Base-by-base conservation (phyloP, 2,329 filamentous ascomycete genomes). In the Colletotrichum sp. region DNA sequence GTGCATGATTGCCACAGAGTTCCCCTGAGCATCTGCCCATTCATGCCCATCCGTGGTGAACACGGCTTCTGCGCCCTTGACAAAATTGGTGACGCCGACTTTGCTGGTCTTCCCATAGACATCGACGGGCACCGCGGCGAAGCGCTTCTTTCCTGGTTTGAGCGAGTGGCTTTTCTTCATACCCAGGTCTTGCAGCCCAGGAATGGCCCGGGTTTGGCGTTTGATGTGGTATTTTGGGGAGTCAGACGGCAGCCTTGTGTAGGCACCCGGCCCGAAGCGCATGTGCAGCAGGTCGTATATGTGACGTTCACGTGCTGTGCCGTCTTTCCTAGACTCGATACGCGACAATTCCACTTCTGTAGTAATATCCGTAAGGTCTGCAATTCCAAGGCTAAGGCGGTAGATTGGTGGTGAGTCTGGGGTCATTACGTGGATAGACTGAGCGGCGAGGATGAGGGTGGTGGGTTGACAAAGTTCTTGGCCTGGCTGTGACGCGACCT, bases 221-320 rank as follows among this genome's bases (percentile, higher is more conserved):
- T 65, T 16, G 18, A 71, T 71, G 8, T 32, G 64, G 30, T 65
- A 71, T 16, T 30, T 60, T 12, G 60, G 68, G 36, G 60, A 71
- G 43, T 71, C 68, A 8, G 68, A 71, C 28, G 60, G 68, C n/a
- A 71, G 58, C n/a, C n/a, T 55, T 43, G 34, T 43, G n/a, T 52
- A 65, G 12, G 60, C 68, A 16, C 68, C 68, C 2, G 43, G 68
- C 18, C 58, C 58, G 27, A 30, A 65, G 60, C 68, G 60, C 68
- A 71, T 65, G 25, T 65, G 55, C 16, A 60, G 30, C 68, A 71
- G 18, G 43, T 71, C 68, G 25, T 71, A 71, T 6, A 71, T 71
- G 9, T 71, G 60, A 18, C 68, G 68, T 32, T 56, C 36, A 16
- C 60, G 60, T 28, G 22, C 39, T 43, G 68, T 34, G 27, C 68